Conservation (phyloP, 164 flowering plant species). For the Sedum album region DNA sequence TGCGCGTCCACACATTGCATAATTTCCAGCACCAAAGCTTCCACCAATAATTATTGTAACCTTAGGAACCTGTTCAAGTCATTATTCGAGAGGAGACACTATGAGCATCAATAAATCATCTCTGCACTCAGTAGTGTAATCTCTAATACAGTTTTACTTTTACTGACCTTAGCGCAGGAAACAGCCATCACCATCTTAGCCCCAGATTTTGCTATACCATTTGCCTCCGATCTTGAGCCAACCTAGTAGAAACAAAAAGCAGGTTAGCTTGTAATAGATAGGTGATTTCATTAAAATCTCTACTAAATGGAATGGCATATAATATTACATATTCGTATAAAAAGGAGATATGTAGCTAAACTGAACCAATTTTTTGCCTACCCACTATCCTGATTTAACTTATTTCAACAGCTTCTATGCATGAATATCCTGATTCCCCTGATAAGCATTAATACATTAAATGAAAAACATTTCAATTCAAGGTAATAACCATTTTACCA, state of each 20-base stretch:
- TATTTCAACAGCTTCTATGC: too few species aligned
- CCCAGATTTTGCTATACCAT: slow-evolving; percentile 97
- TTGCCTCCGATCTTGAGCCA: slow-evolving; percentile 95
- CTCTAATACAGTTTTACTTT: not conserved
- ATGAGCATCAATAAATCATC: not conserved
- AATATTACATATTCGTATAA: not conserved
- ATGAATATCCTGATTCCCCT: too few species aligned
- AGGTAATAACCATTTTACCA: slow-evolving; percentile 37
- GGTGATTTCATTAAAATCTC: not conserved
- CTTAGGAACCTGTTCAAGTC: slow-evolving; percentile 70
- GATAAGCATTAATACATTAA: too few species aligned
- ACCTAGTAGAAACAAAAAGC: slow-evolving; percentile 40
- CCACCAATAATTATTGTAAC: slow-evolving; percentile 85
- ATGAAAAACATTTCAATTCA: not conserved
- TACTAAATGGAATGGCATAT: not conserved
- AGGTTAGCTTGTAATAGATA: not conserved
- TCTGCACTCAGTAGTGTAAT: not conserved
- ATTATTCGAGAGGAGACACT: not conserved
- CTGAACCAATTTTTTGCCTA: too few species aligned
- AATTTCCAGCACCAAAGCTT: slow-evolving; percentile 99
- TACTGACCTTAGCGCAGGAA: slow-evolving; percentile 88
- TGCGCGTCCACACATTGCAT: slow-evolving; percentile 99
- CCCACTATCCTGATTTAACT: too few species aligned
- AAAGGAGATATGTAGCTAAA: not conserved
- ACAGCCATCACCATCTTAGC: slow-evolving; percentile 99